phyloP scores from a whole-genome alignment of 257 asterid species.

The Solanum corneliomulleri region DNA sequence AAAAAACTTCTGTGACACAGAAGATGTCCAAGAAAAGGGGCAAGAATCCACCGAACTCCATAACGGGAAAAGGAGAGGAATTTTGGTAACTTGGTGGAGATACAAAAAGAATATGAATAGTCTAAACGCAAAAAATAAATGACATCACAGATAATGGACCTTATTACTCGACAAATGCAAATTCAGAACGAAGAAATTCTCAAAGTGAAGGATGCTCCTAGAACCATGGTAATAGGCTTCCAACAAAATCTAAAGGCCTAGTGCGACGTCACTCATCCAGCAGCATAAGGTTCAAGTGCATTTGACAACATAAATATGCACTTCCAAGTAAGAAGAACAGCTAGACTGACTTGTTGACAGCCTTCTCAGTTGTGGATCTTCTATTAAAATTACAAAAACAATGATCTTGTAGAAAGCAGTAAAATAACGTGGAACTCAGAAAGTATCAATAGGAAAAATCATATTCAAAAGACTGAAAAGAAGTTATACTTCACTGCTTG shows the following conservation, averaged over 20 bases:
- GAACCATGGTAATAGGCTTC: background rate
- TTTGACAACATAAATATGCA: background rate
- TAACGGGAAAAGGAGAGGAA: background rate
- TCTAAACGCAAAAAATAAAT: background rate
- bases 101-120: background rate
- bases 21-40: background rate
- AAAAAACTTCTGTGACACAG: background rate
- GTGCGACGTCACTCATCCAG: background rate
- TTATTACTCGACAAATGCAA: background rate
- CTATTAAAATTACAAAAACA: background rate
- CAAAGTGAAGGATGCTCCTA: background rate
- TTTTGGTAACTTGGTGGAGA: background rate
- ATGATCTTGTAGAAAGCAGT: background rate
- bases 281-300: background rate
- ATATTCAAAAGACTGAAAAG: background rate
- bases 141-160: background rate
- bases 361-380: background rate
- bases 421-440: background rate
- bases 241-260: background rate
- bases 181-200: background rate
- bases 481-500: slow-evolving; percentile 52
- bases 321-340: background rate
- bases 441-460: background rate
- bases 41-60: background rate
- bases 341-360: background rate